These are phyloP conservation scores for Rhizophora mangle DNA, from an alignment of 345 rosid genomes.

Conservation along the genomic window DNA sequence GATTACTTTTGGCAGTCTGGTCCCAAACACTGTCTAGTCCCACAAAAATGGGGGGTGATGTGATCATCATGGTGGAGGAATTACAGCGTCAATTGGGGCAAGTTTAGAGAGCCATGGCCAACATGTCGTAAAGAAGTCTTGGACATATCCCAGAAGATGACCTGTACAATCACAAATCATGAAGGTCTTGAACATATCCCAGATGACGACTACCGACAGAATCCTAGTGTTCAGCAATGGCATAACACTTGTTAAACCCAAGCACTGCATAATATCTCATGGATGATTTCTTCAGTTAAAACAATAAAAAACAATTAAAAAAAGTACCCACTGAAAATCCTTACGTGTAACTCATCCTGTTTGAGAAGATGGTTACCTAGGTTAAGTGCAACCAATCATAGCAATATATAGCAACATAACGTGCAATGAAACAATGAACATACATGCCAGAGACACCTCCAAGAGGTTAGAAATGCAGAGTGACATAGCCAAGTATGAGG, in stretches of 20 bases:
- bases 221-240: not conserved
- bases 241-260: not conserved
- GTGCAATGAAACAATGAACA: too few relatives aligned
- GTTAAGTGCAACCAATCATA: too few relatives aligned
- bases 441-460: too few relatives aligned
- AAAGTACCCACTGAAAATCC: conserved; percentile 8
- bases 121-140: not conserved
- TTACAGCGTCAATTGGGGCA: not conserved
- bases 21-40: not conserved
- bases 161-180: not conserved
- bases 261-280: not conserved
- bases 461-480: not conserved
- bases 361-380: too few relatives aligned
- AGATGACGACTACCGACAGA: not conserved
- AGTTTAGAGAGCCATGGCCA: not conserved
- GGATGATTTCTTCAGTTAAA: not conserved
- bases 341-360: not conserved
- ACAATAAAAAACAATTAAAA: not conserved
- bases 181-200: not conserved
- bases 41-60: not conserved
- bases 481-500: too few relatives aligned
- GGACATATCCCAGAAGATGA: not conserved
- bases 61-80: not conserved
- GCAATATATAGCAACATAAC: too few relatives aligned
- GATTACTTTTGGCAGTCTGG: too few relatives aligned